Conservation (phyloP, 2,329 filamentous ascomycete species). For the Penicillium sp. region DNA sequence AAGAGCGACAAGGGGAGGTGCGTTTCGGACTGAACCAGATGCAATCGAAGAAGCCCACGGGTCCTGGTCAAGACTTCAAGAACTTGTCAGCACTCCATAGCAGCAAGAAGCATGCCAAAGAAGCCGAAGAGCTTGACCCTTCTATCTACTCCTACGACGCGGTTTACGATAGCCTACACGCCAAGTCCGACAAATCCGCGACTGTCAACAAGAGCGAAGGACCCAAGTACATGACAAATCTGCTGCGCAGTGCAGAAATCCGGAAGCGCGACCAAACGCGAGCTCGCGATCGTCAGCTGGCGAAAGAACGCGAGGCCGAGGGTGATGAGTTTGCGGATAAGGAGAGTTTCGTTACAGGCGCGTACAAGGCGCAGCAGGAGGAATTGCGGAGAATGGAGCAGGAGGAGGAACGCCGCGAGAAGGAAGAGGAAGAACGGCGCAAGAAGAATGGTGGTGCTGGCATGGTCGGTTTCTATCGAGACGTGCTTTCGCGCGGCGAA, state of each 20-base stretch:
- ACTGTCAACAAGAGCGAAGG: conserved; percentile 26
- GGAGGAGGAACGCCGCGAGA: conserved; percentile 57
- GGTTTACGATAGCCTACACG: conserved; percentile 52
- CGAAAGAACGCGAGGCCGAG: conserved; percentile 63
- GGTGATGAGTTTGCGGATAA: conserved; percentile 68
- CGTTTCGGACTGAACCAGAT: conserved; percentile 28
- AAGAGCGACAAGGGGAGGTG: conserved; percentile 20
- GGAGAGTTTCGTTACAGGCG: conserved; percentile 66
- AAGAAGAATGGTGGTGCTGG: conserved; percentile 51
- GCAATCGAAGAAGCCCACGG: conserved; percentile 16
- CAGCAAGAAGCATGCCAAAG: conserved; percentile 47
- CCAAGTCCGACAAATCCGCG: conserved; percentile 34
- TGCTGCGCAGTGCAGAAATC: conserved; percentile 61
- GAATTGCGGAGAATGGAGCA: conserved; percentile 59
- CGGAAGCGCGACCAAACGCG: conserved; percentile 65
- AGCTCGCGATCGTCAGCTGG: conserved; percentile 61
- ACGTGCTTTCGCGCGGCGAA: conserved; percentile 61
- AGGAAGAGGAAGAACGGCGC: conserved; percentile 54
- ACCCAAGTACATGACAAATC: conserved; percentile 63
- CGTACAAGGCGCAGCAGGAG: conserved; percentile 66
- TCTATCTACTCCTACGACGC: conserved; percentile 54
- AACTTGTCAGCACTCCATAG: conserved; percentile 51
- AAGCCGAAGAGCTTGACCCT: conserved; percentile 48
- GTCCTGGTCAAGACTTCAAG: conserved; percentile 36
- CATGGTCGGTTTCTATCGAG: conserved; percentile 63